Evolutionary conservation across 768 basidiomycete species (phyloP), one percentile per base, ranked within the genome.

Genomic region (Coprinopsis cinerea): DNA sequence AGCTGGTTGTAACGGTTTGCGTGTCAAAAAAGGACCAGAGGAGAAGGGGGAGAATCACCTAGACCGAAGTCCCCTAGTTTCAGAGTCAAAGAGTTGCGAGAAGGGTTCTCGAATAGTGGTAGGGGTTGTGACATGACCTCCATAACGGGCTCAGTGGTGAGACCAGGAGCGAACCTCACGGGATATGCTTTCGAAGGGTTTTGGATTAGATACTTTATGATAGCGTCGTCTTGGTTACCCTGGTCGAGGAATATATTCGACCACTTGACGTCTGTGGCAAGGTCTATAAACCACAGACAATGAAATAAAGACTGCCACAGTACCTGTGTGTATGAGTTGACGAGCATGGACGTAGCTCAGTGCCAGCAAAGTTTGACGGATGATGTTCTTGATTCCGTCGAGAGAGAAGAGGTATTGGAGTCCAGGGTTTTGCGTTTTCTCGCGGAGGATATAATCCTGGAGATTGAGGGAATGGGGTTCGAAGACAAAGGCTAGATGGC

Each of bases 311-410:
- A n/a, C 15, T 22, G 48, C 20, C 17, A 22, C 43, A 47, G 25
- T 36, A 61, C 64, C 60, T 22, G 48, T 54, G 52, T 64, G 59
- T 36, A 61, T 47, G 18, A 58, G 30, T 1, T 50, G 40, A 28
- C 57, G 61, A 25, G 58, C 45, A n/a, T 66, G 64, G 37, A 65
- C 57, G 48, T 61, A 66, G 39, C 61, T 57, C 5, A 62, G 52
- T 5, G 62, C 61, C 17, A 64, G 57, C 26, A 66, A 55, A 6
- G 53, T 26, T 47, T 67, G 66, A 37, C 59, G 62, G 26, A 59
- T 51, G 25, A 66, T 56, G 24, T 47, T 28, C 28, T 55, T 57
- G 13, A 25, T 48, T 40, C 46, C 60, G 55, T 9, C 44, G 28
- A 47, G 41, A 3, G 48, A 17, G 15, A 51, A 56, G 26, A n/a